Base-by-base conservation (phyloP, 495 filamentous ascomycete species). In the Mytilinidion resinicola region DNA sequence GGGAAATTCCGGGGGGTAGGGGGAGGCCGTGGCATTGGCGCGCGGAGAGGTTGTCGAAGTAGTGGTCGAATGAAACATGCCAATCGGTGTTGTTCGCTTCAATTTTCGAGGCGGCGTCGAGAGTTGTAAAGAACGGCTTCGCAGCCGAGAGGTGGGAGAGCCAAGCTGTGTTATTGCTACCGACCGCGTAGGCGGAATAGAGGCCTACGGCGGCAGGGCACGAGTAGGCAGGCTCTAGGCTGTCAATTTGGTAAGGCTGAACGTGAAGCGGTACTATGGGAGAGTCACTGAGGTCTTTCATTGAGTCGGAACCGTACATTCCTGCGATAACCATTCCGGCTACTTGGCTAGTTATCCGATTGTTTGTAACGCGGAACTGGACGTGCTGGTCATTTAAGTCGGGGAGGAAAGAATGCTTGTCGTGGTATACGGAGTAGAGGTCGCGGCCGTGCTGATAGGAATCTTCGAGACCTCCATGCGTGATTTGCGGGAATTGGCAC, bases 401-500 rank as follows among this genome's bases (percentile, higher is more conserved):
- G 4, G 84, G 84, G 17, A 87, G 70, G 65, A 86, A 85, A 19
- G 69, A 58, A 15, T 87, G 77, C 25, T 82, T 65, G 61, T 78
- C 74, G 57, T 81, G 75, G 66, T 89, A 89, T 10, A 87, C 82
- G 17, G 67, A 76, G 62, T 79, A 84, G 1, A 88, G 69, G 59
- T 88, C 84, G 37, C 68, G 70, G 36, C 86, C 86, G 73, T 89
- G 86, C 60, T 80, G 76, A 72, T 76, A 84, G 17, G 81, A 81
- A 69, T 88, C 85, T 39, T 82, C 76, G 10, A 89, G 73, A 0
- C 86, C 85, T 5, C 64, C 78, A 14, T 73, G 70, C 0, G 85
- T 87, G 51, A 88, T 84, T 67, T 89, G 86, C 4, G 85, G 86
- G 68, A 87, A 88, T 55, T 85, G 80, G 67, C 86, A 89, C 19